Conservation (phyloP, 371 early-diverging fungal genomes). For the Rhizopus stolonifer region DNA sequence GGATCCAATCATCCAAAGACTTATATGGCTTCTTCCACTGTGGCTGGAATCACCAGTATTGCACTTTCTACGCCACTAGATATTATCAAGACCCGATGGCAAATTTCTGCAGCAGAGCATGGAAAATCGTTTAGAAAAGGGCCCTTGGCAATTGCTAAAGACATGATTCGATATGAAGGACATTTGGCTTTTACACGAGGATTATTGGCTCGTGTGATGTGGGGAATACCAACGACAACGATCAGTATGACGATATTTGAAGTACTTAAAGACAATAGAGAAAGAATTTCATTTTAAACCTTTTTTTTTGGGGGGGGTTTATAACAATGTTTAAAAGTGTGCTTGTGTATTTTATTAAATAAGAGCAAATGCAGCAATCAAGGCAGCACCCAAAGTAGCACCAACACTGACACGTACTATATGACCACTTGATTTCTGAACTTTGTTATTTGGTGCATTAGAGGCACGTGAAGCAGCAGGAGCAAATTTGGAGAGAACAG, state of each 20-base stretch:
- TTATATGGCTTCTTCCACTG: conserved; percentile 60
- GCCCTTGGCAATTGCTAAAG: conserved; percentile 40
- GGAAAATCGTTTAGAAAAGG: conserved; percentile 30
- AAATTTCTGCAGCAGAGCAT: conserved; percentile 53
- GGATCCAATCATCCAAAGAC: conserved; percentile 28
- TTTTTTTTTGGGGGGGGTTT: neutral
- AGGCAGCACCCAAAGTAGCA: conserved; percentile 14
- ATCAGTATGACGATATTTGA: conserved; percentile 80
- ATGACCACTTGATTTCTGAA: conserved; percentile 11
- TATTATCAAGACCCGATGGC: conserved; percentile 84
- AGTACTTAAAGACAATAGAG: conserved; percentile 52
- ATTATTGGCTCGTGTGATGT: conserved; percentile 63
- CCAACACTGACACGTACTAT: conserved; percentile 15
- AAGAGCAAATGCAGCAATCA: conserved; percentile 10
- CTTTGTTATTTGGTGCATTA: neutral
- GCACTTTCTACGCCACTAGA: conserved; percentile 70
- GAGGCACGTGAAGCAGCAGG: conserved; percentile 8
- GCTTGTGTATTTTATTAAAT: conserved; percentile 4
- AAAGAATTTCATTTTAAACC: conserved; percentile 3
- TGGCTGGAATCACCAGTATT: conserved; percentile 61
- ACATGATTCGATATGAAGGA: conserved; percentile 67
- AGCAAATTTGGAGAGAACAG: conserved; percentile 3
- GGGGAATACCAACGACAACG: conserved; percentile 70
- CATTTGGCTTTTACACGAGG: conserved; percentile 65
- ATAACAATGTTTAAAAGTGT: conserved; percentile 6